Percentiles rank a stretch among this genome's conserved stretches.
Evolutionary conservation across 2,329 filamentous ascomycete genomes (phyloP).

Genomic region (Fusarium sp.): DNA sequence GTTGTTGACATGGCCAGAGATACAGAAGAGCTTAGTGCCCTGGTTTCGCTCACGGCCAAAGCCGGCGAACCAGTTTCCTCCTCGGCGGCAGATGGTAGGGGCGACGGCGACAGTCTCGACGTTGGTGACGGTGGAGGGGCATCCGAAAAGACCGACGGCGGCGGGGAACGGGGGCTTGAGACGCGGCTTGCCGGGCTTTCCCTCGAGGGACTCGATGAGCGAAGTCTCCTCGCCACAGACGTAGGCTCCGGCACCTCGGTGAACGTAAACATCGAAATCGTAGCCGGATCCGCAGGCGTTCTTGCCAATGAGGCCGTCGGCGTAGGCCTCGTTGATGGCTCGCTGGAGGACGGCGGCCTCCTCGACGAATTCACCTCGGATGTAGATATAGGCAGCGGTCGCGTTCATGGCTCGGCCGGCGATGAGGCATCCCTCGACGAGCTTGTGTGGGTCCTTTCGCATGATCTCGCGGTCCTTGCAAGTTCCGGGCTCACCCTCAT

Average conservation of each 20-base stretch:
- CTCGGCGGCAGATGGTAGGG: constrained; percentile 94
- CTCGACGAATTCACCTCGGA: constrained; percentile 97
- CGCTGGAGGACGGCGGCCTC: constrained; percentile 93
- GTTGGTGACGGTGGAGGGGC: constrained; percentile 97
- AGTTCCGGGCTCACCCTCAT: constrained; percentile 98
- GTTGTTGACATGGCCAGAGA: constrained; percentile 99
- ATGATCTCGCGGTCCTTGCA: constrained; percentile 99
- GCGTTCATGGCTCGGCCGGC: constrained; percentile 99
- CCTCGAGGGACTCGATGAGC: constrained; percentile 96
- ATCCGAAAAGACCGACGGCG: constrained; percentile 96
- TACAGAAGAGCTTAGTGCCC: constrained; percentile 98
- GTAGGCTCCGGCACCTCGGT: constrained; percentile 97
- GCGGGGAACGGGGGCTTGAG: constrained; percentile 99
- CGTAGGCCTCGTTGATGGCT: constrained; percentile 98
- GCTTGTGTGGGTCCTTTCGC: constrained; percentile 99
- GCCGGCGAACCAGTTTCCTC: constrained; percentile 89
- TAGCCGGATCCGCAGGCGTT: constrained; percentile 97
- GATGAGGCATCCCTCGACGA: constrained; percentile 95
- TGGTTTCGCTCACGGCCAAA: constrained; percentile 97
- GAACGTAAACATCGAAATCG: constrained; percentile 96
- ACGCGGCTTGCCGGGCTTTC: constrained; percentile 98
- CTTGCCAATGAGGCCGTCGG: constrained; percentile 94
- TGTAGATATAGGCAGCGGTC: constrained; percentile 98
- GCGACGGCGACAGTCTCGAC: constrained; percentile 97
- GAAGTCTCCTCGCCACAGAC: constrained; percentile 99